A percentile compares a stretch with the other conserved stretches of the same genome.
Evolutionary conservation across 805 yeast genomes (phyloP).

Genomic region (Debaryomyces castellii): DNA sequence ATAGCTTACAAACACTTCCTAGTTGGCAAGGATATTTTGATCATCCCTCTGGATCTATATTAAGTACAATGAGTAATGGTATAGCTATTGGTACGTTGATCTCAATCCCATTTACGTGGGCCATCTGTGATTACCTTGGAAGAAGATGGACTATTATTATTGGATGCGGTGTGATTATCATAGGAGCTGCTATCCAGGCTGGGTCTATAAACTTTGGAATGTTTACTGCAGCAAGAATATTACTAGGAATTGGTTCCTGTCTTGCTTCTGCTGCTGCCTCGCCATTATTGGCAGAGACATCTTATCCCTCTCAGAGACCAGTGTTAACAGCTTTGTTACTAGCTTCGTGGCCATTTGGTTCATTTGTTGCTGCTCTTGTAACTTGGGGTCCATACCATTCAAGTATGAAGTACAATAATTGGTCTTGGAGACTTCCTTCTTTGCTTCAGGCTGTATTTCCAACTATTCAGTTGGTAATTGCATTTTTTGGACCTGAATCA

Average conservation of each 20-base stretch:
- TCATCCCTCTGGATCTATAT: constrained; percentile 29
- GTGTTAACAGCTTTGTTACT: constrained; percentile 11
- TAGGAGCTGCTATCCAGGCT: constrained; percentile 59
- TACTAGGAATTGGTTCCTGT: constrained; percentile 72
- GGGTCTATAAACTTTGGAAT: constrained; percentile 14
- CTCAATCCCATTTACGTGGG: constrained; percentile 8
- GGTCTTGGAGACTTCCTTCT: constrained; percentile 62
- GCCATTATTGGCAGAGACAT: constrained; percentile 70
- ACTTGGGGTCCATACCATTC: constrained; percentile 64
- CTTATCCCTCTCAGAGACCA: constrained; percentile 31
- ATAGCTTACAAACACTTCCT: constrained; percentile 17
- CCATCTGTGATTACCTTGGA: constrained; percentile 9
- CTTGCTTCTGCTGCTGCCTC: constrained; percentile 71
- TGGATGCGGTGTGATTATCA: constrained; percentile 56
- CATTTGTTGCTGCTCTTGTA: constrained; percentile 65
- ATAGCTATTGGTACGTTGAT: constrained; percentile 16
- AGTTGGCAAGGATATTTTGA: constrained; percentile 21
- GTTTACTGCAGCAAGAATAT: constrained; percentile 57
- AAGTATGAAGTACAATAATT: constrained; percentile 43
- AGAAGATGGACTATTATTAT: constrained; percentile 57
- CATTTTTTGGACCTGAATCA: constrained; percentile 48
- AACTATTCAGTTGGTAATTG: constrained; percentile 34
- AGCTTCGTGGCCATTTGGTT: constrained; percentile 61
- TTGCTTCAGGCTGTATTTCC: constrained; percentile 52
- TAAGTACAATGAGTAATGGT: constrained; percentile 37